Evolutionary conservation across 2,329 filamentous ascomycete species (phyloP), one percentile per base, ranked within the genome.

Genomic region (Fusarium humuli): DNA sequence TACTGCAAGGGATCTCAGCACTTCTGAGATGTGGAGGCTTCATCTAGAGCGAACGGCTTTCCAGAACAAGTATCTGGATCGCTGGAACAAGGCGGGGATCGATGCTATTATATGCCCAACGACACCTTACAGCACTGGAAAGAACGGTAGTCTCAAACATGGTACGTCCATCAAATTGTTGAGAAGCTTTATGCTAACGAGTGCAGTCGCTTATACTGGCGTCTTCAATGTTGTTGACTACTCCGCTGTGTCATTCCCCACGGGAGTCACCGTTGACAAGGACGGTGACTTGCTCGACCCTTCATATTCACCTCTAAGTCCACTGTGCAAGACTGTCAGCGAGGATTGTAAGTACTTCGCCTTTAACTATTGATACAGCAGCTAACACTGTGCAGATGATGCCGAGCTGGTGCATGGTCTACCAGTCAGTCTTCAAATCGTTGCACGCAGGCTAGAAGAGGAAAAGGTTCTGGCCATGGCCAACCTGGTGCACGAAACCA

Each of bases 31-130:
- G 78, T 87, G 85, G 85, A 78, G 79, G 69, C 70, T 86, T 47
- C 83, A 86, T 25, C 50, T 80, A 3, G 82, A 86, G 61, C 78
- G 84, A 10, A 78, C 80, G 1, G 81, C 76, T 0, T 85, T 80
- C 67, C 83, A 85, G 76, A 83, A 83, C 66, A 74, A 76, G 12
- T 84, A 85, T 53, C 76, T 85, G 0, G 81, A 85, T 42, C 78
- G 81, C 4, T 86, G 84, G 84, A 80, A 80, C 34, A 75, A 74
- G 48, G 80, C 81, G 0, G 82, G 81, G 3, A 84, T 91, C 10
- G 91, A 92, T 73, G 88, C 88, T 2, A 83, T 92, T 11, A 76
- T 92, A 2, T 88, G 86, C 53, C 90, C 90, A 0, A 84, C 83
- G 0, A 83, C 82, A 32, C 82, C 84, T 1, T 85, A 82, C 52